Evolutionary conservation across 306 rosid genomes (phyloP).

Genomic region (Senna siamea): DNA sequence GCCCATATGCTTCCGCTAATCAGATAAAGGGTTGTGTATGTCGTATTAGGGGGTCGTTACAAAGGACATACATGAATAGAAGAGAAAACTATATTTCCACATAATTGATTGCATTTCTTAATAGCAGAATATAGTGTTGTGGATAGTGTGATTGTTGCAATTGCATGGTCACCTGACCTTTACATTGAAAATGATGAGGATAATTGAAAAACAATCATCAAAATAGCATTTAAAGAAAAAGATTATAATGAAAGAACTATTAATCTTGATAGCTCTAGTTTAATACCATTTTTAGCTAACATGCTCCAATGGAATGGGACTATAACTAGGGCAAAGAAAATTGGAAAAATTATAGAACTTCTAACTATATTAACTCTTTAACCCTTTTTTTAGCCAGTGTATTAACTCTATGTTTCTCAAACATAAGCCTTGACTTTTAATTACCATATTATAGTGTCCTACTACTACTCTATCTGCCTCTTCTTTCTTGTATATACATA

Average conservation of each 20-base stretch:
- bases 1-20: too few species aligned
- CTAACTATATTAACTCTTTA: constrained; percentile 3
- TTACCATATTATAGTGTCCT: neutral
- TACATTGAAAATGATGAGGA: constrained; percentile 4
- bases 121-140: neutral
- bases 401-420: constrained; percentile 65
- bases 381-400: neutral
- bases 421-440: constrained; percentile 49
- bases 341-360: neutral
- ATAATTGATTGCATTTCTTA: neutral
- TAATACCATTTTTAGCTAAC: neutral
- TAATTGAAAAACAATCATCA: neutral
- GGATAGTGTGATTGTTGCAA: neutral
- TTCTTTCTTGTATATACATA: constrained; percentile 5
- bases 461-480: neutral
- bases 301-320: neutral
- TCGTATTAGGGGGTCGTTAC: too few species aligned
- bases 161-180: neutral
- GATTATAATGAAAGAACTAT: neutral
- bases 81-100: neutral
- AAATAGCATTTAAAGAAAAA: neutral
- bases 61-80: constrained; percentile 4
- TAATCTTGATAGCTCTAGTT: neutral
- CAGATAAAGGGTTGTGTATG: too few species aligned
- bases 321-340: neutral